These are phyloP conservation scores for Cutaneotrichosporon sp. DNA, from an alignment of 1,284 basidiomycete species.

Conservation along the genomic window DNA sequence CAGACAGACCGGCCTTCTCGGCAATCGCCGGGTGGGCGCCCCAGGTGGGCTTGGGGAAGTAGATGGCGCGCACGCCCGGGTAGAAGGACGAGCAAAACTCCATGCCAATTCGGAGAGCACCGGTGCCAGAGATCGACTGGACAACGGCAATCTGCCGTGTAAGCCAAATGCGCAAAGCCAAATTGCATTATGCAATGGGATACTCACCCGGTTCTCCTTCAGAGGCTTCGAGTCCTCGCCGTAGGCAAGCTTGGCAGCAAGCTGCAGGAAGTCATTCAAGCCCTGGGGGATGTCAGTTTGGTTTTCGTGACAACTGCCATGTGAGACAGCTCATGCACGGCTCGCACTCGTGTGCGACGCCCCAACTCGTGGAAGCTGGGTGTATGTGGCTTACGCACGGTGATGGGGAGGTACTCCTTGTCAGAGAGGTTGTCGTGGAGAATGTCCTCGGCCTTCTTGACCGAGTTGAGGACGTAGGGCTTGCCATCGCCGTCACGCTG, in stretches of 20 bases:
- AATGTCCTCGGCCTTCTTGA: conserved; percentile 65
- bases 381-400: conserved; percentile 40
- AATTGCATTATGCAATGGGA: neutral
- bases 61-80: conserved; percentile 81
- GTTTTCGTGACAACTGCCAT: neutral
- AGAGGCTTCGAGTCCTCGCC: conserved; percentile 73
- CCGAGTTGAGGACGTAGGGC: conserved; percentile 86
- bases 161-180: neutral
- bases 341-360: neutral
- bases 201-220: conserved; percentile 66
- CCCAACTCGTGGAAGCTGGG: neutral
- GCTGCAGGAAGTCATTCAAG: conserved; percentile 78
- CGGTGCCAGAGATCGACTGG: conserved; percentile 97
- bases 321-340: no score
- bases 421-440: conserved; percentile 67
- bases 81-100: conserved; percentile 85
- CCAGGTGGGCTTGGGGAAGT: conserved; percentile 93
- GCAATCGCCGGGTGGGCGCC: conserved; percentile 89
- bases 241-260: conserved; percentile 87
- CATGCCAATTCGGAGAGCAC: conserved; percentile 92
- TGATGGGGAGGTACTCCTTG: conserved; percentile 98
- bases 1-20: conserved; percentile 85
- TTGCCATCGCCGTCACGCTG: conserved; percentile 93
- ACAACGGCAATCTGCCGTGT: conserved; percentile 71
- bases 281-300: conserved; percentile 42